Evolutionary conservation across 805 yeast species (phyloP), one percentile per base, ranked within the genome.

Genomic region (Candida gorgasii): DNA sequence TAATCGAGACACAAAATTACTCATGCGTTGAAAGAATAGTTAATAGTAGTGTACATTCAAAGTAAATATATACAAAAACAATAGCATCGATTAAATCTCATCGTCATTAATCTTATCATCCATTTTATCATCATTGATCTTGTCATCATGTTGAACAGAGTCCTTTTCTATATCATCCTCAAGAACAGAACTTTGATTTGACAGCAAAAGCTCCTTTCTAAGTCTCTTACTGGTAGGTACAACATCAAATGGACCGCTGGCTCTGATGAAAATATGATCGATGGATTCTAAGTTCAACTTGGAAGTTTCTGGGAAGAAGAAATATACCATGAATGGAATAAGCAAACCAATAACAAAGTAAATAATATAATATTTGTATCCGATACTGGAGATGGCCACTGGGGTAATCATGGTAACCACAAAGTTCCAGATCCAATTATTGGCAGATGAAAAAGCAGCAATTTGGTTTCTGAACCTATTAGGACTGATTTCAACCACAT

Each of bases 271-370:
- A 18, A 65, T 63, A 40, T 54, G 46, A 44, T 84, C 89, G 62
- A 84, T 78, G 55, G 83, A 88, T 62, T 84, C 90, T 61, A 84
- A 72, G 29, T 84, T 73, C 58, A 87, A 74, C 35, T 87, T 87
- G 19, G 84, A 79, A 34, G 89, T 83, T 67, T 84, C 90, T 29
- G 90, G 90, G 62, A 81, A 82, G 62, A 73, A 78, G 67, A 82
- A 76, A 53, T 62, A 72, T n/a, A 69, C 59, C 46, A 82, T 62
- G 14, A 37, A 38, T 23, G 87, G 86, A 16, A 49, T 46, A 67
- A 78, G 81, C 28, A 69, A 45, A 53, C 75, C 73, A 68, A 83
- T 82, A 83, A 69, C 28, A 68, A 56, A 8, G 86, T 86, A 62
- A 85, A 86, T 64, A 84, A 79, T 42, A 84, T 62, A 63, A 83